phyloP scores from a whole-genome alignment of 371 early-diverging fungal species.

The Funneliformis caledonium region DNA sequence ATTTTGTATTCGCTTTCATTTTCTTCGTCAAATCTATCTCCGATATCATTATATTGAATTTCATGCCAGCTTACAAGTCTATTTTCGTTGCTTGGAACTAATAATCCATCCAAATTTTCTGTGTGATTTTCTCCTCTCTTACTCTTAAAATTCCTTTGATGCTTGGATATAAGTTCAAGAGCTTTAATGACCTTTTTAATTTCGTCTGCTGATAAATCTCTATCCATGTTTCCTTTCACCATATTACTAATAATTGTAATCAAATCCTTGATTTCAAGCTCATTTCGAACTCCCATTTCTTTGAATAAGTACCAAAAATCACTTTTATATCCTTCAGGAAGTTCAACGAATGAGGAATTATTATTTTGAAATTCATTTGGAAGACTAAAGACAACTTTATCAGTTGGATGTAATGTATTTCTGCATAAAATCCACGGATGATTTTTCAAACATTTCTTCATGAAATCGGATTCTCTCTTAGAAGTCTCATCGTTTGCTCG shows the following conservation, averaged over 20 bases:
- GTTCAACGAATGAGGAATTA: background rate
- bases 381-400: constrained; percentile 8
- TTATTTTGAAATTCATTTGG: background rate
- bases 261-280: background rate
- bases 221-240: too few relatives aligned
- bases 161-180: background rate
- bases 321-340: background rate
- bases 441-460: background rate
- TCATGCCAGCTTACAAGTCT: background rate
- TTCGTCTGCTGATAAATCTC: background rate
- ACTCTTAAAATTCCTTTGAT: background rate
- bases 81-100: background rate
- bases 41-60: constrained; percentile 18
- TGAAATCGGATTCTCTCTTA: background rate
- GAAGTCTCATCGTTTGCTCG: background rate
- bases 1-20: background rate
- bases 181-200: background rate
- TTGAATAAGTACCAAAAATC: background rate
- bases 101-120: background rate
- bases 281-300: background rate
- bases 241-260: background rate
- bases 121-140: background rate
- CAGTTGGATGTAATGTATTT: background rate
- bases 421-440: background rate
- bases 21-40: background rate